Evolutionary conservation across 106 monocot species (phyloP), one percentile per base, ranked within the genome.

Genomic region (Apostasia ramifera): DNA sequence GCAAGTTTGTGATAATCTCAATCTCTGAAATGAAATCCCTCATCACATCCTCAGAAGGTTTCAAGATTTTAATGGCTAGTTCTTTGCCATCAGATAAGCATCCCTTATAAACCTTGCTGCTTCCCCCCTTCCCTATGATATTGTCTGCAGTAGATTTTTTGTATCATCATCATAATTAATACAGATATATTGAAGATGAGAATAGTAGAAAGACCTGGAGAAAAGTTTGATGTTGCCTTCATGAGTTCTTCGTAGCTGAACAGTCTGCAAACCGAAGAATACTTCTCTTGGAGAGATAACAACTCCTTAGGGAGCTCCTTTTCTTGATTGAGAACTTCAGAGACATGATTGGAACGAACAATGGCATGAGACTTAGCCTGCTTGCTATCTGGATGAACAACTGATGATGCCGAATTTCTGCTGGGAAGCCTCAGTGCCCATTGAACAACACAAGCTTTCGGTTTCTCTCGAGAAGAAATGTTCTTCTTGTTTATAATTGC

Each of bases 91-190:
- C 76, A 10, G 70, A 47, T 40, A 80, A 80, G 56, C 57, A 41
- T 1, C 89, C 86, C 77, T 61, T 86, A 58, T 84, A 94, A 55
- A 94, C 93, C 14, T 45, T 55, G 74, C 93, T 86, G 70, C 65
- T 84, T 14, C 93, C 89, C 48, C 93, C 93, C 56, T 79, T 86
- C 12, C 93, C 93, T 11, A 89, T 78, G 53, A 89, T 71, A 39
- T 76, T 83, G 6, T 77, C 92, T 92, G 74, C 57, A 75, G 7
- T 42, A 53, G n/a, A 26, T 12, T 49, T 46, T 47, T 39, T 46
- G 37, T 14, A 54, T 37, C 15, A 49, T 8, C 12, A 57, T 67
- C 41, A 74, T 6, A 74, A 47, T 73, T n/a, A 11, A 64, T 45
- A 8, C 13, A 5, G 3, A 57, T 53, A 48, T 51, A 48, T 11